Evolutionary conservation across 2,329 filamentous ascomycete species (phyloP), one percentile per base, ranked within the genome.

Genomic region (Sporothrix phasma): DNA sequence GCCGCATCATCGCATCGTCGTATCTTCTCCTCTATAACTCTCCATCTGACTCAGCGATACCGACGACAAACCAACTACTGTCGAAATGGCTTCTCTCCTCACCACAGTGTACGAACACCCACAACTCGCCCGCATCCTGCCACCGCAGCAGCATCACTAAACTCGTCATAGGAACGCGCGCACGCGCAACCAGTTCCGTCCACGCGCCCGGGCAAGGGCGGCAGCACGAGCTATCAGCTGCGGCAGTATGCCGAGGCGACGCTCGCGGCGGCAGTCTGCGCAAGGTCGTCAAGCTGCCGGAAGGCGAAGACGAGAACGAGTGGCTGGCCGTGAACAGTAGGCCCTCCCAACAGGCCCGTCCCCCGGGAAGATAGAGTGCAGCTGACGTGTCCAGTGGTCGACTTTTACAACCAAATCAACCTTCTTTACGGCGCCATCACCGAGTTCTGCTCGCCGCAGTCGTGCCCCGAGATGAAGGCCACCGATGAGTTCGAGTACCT

Each of bases 331-430:
- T 99, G 71, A 99, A 99, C 78, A 89, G 92, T 96, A 79, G 71
- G 85, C 53, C 2, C 5, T 5, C 11, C 7, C 11, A 5, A 1
- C 11, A 13, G 26, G 6, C 2, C 22, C 13, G 13, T 70, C 22
- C 47, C 15, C 8, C 29, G n/a, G 56, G 17, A 17, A 54, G 8
- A 3, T 4, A 22, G 22, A 8, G n/a, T n/a, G n/a, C n/a, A n/a
- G n/a, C n/a, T n/a, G n/a, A n/a, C n/a, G 60, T 17, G 17, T 43
- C 47, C 70, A 96, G 92, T 99, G 80, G 94, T 99, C 79, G 94
- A 99, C 78, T 99, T 99, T 78, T 99, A 99, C 85, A 99, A 99
- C 80, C 94, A 99, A 78, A 96, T 99, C 81, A 99, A 99, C 78
- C 84, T 99, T 41, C 87, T 99, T 66, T 99, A 99, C 75, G 95